Conservation (phyloP, 495 filamentous ascomycete species). For the Penicilliopsis zonata region DNA sequence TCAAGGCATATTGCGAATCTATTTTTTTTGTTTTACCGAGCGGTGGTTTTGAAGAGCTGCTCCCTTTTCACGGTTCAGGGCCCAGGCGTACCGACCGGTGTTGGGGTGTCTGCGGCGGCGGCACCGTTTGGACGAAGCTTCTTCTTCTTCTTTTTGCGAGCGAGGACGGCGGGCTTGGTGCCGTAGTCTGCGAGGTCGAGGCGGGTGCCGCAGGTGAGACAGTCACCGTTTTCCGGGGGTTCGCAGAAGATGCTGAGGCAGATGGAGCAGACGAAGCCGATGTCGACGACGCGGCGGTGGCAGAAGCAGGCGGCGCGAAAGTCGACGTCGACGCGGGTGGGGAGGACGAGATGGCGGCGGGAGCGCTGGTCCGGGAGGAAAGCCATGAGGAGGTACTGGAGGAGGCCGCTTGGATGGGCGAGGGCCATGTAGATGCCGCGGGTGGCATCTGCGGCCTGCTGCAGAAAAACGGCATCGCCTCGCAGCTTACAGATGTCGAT, state of each 20-base stretch:
- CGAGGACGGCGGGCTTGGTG: conserved; percentile 61
- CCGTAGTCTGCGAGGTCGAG: conserved; percentile 67
- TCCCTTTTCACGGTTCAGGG: conserved; percentile 19
- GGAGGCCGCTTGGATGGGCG: conserved; percentile 49
- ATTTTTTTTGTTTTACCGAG: no score
- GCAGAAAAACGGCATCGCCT: conserved; percentile 81
- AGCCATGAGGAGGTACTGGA: conserved; percentile 94
- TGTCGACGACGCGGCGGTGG: conserved; percentile 79
- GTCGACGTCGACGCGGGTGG: conserved; percentile 79
- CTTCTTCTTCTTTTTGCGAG: conserved; percentile 64
- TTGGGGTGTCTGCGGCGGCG: conserved; percentile 28
- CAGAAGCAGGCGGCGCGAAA: conserved; percentile 97
- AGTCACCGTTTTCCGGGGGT: conserved; percentile 53
- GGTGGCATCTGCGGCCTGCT: conserved; percentile 88
- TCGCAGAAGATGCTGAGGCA: conserved; percentile 80
- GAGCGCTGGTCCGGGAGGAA: conserved; percentile 68
- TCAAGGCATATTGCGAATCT: no score
- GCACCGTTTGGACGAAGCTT: conserved; percentile 31
- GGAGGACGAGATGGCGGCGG: conserved; percentile 54
- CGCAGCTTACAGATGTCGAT: conserved; percentile 83
- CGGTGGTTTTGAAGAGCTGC: no score
- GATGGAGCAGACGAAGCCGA: conserved; percentile 90
- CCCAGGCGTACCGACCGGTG: conserved; percentile 30
- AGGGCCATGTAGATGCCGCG: conserved; percentile 75
- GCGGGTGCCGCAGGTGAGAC: conserved; percentile 83